These are phyloP conservation scores for Haplosporangium sp. DNA, from an alignment of 371 early-diverging fungal species.

Conservation along the genomic window DNA sequence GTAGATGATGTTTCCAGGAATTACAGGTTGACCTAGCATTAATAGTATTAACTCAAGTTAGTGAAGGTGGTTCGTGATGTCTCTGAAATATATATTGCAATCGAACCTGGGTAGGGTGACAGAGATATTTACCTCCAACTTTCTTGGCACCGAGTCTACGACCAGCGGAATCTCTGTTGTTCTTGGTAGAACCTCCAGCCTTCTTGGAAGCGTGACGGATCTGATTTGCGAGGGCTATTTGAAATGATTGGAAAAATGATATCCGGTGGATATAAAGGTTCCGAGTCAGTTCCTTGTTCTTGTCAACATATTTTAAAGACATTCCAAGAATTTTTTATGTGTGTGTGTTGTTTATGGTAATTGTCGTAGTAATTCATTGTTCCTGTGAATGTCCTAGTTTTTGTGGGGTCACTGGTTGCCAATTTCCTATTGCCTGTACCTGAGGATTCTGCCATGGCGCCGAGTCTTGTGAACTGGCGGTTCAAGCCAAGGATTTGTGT, in stretches of 20 bases:
- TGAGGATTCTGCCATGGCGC: slow-evolving; percentile 42
- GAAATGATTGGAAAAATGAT: background rate
- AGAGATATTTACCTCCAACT: slow-evolving; percentile 70
- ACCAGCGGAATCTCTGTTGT: slow-evolving; percentile 95
- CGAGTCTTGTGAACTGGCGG: slow-evolving; percentile 44
- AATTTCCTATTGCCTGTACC: slow-evolving; percentile 17
- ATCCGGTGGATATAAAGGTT: background rate
- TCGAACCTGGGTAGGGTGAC: background rate
- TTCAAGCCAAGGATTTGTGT: slow-evolving; percentile 42
- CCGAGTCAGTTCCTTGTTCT: background rate
- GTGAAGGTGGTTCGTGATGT: background rate
- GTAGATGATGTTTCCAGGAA: slow-evolving; percentile 92
- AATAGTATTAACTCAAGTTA: background rate
- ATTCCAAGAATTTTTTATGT: too few species aligned
- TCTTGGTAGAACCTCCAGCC: slow-evolving; percentile 92
- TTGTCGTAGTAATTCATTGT: background rate
- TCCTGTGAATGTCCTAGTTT: background rate
- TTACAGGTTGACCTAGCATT: slow-evolving; percentile 68
- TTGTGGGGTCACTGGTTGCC: background rate
- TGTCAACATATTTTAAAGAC: too few species aligned
- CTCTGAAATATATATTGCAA: background rate
- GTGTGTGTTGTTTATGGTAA: too few species aligned
- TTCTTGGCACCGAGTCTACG: slow-evolving; percentile 95
- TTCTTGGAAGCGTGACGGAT: slow-evolving; percentile 94
- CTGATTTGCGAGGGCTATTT: slow-evolving; percentile 62